Evolutionary conservation across 108 stramenopile genomes (phyloP).

Genomic region (Asterionellopsis glacialis): DNA sequence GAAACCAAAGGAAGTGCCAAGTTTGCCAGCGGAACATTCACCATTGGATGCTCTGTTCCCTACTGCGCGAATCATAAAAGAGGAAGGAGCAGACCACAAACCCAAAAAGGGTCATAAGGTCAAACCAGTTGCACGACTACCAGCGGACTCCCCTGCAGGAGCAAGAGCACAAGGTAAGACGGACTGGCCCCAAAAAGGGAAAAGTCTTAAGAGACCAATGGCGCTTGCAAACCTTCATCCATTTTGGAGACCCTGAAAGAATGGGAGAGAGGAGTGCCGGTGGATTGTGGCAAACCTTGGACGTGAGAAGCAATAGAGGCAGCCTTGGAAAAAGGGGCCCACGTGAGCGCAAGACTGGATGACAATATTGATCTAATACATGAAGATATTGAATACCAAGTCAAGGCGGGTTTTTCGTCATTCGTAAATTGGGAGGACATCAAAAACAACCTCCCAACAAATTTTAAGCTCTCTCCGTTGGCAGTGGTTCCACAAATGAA

Average conservation of each 20-base stretch:
- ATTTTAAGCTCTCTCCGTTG: background rate
- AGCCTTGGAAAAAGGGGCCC: background rate
- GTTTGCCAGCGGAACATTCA: too few relatives aligned
- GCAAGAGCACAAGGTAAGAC: too few relatives aligned
- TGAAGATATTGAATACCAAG: background rate
- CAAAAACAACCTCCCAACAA: background rate
- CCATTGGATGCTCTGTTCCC: too few relatives aligned
- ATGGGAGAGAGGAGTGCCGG: background rate
- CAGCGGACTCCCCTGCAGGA: too few relatives aligned
- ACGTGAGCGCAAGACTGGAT: background rate
- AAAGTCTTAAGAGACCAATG: too few relatives aligned
- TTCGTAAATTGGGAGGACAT: background rate
- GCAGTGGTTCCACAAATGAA: background rate
- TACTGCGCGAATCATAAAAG: too few relatives aligned
- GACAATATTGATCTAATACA: background rate
- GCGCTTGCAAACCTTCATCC: background rate
- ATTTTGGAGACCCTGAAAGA: background rate
- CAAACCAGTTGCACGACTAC: too few relatives aligned
- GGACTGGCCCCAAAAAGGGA: too few relatives aligned
- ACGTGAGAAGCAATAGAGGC: background rate
- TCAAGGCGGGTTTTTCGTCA: background rate
- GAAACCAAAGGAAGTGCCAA: too few relatives aligned
- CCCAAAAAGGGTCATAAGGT: too few relatives aligned
- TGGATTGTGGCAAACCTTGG: background rate
- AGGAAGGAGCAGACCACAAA: too few relatives aligned